These are phyloP conservation scores for Boletus bicolor DNA, from an alignment of 768 basidiomycete genomes.

Conservation along the genomic window DNA sequence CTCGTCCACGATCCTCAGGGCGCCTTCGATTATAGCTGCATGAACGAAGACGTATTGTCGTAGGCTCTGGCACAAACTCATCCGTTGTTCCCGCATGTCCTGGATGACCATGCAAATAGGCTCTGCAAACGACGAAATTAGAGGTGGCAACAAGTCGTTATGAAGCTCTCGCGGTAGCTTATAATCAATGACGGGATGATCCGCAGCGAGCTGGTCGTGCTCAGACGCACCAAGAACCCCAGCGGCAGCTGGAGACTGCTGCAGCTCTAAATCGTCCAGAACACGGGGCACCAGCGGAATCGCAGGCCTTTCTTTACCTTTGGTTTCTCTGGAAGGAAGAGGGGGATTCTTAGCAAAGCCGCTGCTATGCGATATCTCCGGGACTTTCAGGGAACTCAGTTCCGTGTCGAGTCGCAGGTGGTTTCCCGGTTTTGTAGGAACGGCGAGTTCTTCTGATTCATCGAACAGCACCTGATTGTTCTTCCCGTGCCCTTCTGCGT, in stretches of 20 bases:
- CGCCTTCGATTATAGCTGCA: conserved; percentile 78
- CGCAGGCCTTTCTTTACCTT: not conserved
- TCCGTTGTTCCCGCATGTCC: conserved; percentile 93
- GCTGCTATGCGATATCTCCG: not conserved
- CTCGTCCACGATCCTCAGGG: conserved; percentile 73
- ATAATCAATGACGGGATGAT: conserved; percentile 44
- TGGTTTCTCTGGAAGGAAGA: not conserved
- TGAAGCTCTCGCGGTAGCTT: conserved; percentile 63
- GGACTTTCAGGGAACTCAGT: not conserved
- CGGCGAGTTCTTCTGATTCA: conserved; percentile 3
- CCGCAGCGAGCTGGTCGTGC: conserved; percentile 8
- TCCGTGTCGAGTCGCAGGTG: conserved; percentile 3
- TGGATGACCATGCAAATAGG: conserved; percentile 83
- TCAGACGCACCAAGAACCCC: conserved; percentile 2
- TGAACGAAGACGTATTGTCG: conserved; percentile 95
- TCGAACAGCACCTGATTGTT: conserved; percentile 1
- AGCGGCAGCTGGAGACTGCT: not conserved
- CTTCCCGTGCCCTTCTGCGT: conserved; percentile 11
- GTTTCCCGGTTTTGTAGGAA: not conserved
- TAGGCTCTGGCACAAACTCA: conserved; percentile 94
- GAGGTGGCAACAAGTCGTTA: conserved; percentile 49
- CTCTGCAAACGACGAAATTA: conserved; percentile 61
- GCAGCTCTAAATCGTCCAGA: not conserved
- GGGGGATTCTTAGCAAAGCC: not conserved
- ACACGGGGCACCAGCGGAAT: not conserved